Evolutionary conservation across 2,329 filamentous ascomycete species (phyloP).

Genomic region (Neopestalotiopsis clavispora): DNA sequence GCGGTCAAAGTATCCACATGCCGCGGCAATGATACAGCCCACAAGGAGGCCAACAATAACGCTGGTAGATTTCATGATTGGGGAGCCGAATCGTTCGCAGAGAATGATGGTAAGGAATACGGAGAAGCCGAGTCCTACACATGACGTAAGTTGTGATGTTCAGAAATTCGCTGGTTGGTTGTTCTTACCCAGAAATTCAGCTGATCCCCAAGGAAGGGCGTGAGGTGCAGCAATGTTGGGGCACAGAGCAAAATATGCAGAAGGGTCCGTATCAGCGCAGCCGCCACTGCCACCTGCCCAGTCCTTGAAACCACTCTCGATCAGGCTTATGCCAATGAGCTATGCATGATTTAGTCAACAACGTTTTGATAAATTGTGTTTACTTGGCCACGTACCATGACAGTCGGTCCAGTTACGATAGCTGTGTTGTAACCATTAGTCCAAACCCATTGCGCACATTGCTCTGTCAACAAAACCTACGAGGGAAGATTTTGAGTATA

Average conservation of each 20-base stretch:
- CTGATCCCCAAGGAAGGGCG: constrained; percentile 76
- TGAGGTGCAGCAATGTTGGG: constrained; percentile 71
- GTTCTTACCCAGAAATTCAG: constrained; percentile 70
- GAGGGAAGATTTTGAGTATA: constrained; percentile 77
- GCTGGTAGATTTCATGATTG: constrained; percentile 82
- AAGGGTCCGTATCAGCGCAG: constrained; percentile 54
- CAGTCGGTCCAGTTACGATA: constrained; percentile 74
- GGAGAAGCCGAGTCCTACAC: constrained; percentile 69
- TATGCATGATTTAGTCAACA: background rate
- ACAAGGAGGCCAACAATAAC: constrained; percentile 76
- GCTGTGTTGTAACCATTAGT: constrained; percentile 34
- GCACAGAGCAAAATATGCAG: constrained; percentile 66
- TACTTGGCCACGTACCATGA: constrained; percentile 4
- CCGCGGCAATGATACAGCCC: constrained; percentile 80
- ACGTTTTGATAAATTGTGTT: background rate
- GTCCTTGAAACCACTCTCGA: constrained; percentile 73
- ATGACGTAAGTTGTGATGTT: background rate
- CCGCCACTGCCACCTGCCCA: constrained; percentile 78
- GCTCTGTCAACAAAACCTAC: background rate
- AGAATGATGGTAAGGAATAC: constrained; percentile 82
- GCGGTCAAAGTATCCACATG: constrained; percentile 78
- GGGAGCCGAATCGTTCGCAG: constrained; percentile 80
- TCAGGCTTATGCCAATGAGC: constrained; percentile 75
- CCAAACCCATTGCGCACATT: background rate
- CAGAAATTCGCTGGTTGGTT: background rate